Conservation (phyloP, 2,329 filamentous ascomycete genomes). For the Beauveria varroae region DNA sequence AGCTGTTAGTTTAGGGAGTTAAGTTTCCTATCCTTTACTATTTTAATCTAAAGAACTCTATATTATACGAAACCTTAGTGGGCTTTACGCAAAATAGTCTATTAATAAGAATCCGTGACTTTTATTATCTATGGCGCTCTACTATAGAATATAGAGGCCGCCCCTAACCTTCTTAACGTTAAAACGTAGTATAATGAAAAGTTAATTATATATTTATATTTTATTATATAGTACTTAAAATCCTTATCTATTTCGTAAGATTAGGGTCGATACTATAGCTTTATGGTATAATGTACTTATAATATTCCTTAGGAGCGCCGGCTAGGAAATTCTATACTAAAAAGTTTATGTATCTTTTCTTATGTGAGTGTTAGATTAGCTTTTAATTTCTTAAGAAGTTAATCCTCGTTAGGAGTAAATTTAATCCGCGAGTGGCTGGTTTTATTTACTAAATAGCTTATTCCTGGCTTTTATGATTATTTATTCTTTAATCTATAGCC, state of each 20-base stretch:
- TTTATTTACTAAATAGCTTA: not conserved
- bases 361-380: not conserved
- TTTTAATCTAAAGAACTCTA: too few species aligned
- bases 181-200: not conserved
- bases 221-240: not conserved
- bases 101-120: too few species aligned
- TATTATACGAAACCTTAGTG: too few species aligned
- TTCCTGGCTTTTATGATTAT: not conserved
- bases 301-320: not conserved
- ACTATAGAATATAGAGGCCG: not conserved
- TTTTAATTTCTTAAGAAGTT: not conserved
- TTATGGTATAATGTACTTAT: not conserved
- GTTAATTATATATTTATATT: not conserved
- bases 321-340: not conserved
- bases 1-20: too few species aligned
- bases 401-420: not conserved
- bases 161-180: too few species aligned
- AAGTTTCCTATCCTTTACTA: too few species aligned
- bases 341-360: not conserved
- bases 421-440: not conserved
- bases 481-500: not conserved
- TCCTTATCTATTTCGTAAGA: not conserved
- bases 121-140: not conserved
- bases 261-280: not conserved
- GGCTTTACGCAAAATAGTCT: too few species aligned